Evolutionary conservation across 495 filamentous ascomycete genomes (phyloP), one percentile per base, ranked within the genome.

Genomic region (Hyphodiscus hymeniophilus): DNA sequence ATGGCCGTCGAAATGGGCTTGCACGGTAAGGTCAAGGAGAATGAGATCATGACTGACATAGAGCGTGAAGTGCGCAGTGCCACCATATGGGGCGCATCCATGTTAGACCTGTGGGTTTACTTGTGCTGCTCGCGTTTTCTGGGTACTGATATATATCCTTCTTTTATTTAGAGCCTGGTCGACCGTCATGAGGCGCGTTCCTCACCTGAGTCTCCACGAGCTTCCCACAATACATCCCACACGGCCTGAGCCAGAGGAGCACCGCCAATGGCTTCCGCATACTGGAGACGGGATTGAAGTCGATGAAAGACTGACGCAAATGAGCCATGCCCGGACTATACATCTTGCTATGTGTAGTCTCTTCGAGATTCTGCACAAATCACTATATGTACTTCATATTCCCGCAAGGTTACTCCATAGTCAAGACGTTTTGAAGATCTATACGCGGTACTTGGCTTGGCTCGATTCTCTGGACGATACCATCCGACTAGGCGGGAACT

Each of bases 21-120:
- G 39, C 77, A 84, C 50, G 66, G 61, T 20, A 24, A 72, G 20
- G 51, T 23, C 36, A 51, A 60, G 46, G 54, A 46, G 12, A 23
- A 38, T 11, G 51, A 26, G 42, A 8, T 18, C 7, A 10, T 18
- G 8, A 38, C 3, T 33, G 60, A 62, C 12, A n/a, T n/a, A n/a
- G 79, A 82, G 52, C 63, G 71, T 24, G 76, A 77, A 28, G 80
- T 82, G 7, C 70, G 80, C 41, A 71, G 71, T 21, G 79, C 80
- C 16, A 84, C 80, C 4, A 83, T 84, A 49, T 84, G 80, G 80
- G 80, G 77, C 15, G 75, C 76, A 7, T 84, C 82, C 56, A 74
- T 72, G 16, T 65, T 84, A 22, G 80, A 84, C 57, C 79, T 79
- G 80, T 82, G 70, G 60, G 69, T 54, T 30, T 44, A 26, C 31